Conservation (phyloP, 2,329 filamentous ascomycete genomes). For the Fusarium avenaceum region DNA sequence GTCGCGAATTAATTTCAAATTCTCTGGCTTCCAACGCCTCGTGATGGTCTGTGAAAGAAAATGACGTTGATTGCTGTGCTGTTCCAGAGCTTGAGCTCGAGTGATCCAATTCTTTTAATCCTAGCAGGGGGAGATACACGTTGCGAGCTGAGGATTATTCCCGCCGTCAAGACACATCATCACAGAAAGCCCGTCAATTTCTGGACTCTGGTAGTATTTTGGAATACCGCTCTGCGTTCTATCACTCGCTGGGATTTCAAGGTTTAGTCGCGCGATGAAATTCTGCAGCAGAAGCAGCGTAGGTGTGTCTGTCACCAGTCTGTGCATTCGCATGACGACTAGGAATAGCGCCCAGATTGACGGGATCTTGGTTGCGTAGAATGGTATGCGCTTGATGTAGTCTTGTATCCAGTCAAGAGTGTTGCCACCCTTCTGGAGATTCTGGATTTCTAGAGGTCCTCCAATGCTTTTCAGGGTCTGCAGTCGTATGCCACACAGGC, state of each 20-base stretch:
- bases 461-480: neutral
- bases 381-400: neutral
- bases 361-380: neutral
- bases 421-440: slow-evolving; percentile 1
- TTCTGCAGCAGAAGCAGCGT: slow-evolving; percentile 4
- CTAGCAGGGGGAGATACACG: neutral
- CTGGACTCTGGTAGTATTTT: neutral
- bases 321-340: neutral
- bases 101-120: neutral
- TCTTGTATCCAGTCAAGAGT: slow-evolving; percentile 6
- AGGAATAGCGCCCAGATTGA: slow-evolving; percentile 1
- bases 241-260: neutral
- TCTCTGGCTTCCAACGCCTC: neutral
- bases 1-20: neutral
- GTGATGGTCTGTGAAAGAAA: neutral
- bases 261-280: neutral
- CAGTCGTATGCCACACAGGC: neutral
- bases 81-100: neutral
- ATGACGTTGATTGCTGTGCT: neutral
- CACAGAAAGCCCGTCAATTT: neutral
- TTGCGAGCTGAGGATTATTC: neutral
- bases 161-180: neutral
- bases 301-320: neutral
- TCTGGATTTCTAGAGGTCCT: neutral
- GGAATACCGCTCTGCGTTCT: neutral